Base-by-base conservation (phyloP, 78 protist species). In the Pelomyxa schiedti region DNA sequence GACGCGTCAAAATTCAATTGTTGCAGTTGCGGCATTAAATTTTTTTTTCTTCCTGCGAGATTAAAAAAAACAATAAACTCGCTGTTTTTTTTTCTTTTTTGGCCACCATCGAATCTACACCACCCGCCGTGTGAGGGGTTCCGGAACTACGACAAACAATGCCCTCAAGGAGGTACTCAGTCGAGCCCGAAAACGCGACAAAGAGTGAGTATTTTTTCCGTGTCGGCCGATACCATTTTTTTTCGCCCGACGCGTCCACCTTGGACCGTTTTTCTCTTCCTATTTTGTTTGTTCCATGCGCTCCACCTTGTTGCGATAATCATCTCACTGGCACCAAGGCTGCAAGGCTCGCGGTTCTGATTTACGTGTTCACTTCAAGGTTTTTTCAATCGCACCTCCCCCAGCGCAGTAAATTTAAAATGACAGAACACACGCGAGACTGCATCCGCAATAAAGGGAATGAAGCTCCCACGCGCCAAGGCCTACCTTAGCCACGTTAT, bases 341-440 rank as follows among this genome's bases (percentile, higher is more conserved):
- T 65, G 82, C 76, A 92, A 92, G 89, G 78, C 99, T n/a, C 78
- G 93, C n/a, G 97, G 90, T 29, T 38, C 84, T 7, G 79, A 93
- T 82, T 76, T 94, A 47, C 83, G 96, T 26, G 92, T 90, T 8
- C 95, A 91, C 94, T 95, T 92, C 95, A 95, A 97, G 91, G 91
- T 87, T 42, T 9, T 40, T 26, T 16, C 1, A 16, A 38, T 4
- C 41, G n/a, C 41, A 53, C n/a, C 26, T 75, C 32, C 4, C 0
- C n/a, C 39, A 26, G 77, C 22, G 28, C 7, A 3, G 40, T 37
- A 40, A 35, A 29, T 76, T n/a, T n/a, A n/a, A n/a, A n/a, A n/a
- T n/a, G n/a, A n/a, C n/a, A 90, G 97, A 94, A 96, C 95, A 93
- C 97, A 66, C 85, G 88, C 66, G 97, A 94, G 86, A 81, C 95